Conservation (phyloP, 2,329 filamentous ascomycete genomes). For the Emmonsiellopsis sp. region DNA sequence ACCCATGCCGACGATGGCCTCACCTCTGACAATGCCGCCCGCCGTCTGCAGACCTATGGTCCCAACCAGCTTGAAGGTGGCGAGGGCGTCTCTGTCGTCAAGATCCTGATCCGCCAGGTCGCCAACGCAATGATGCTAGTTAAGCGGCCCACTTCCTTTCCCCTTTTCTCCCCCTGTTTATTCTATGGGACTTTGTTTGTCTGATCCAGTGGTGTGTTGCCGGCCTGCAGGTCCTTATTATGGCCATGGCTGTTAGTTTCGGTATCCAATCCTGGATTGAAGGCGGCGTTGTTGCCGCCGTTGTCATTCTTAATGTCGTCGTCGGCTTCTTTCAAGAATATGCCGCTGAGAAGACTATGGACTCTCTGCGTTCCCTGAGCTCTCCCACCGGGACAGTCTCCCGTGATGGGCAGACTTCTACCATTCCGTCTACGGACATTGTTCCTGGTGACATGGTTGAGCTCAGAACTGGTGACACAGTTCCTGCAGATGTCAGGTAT, state of each 20-base stretch:
- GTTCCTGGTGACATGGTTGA: conserved; percentile 54
- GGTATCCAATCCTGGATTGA: conserved; percentile 53
- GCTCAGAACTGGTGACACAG: conserved; percentile 39
- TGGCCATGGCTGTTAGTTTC: conserved; percentile 51
- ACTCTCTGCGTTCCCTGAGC: conserved; percentile 42
- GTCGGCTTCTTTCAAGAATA: conserved; percentile 51
- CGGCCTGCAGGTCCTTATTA: conserved; percentile 36
- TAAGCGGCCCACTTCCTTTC: conserved; percentile 17
- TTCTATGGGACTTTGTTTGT: conserved; percentile 11
- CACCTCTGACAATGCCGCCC: conserved; percentile 43
- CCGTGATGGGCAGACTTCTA: conserved; percentile 40
- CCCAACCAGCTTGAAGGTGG: conserved; percentile 58
- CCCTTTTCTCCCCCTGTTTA: conserved; percentile 5
- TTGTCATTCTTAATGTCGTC: conserved; percentile 50
- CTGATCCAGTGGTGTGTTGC: conserved; percentile 23
- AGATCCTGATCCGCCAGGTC: conserved; percentile 57
- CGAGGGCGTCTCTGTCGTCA: conserved; percentile 58
- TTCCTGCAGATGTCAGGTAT: conserved; percentile 38
- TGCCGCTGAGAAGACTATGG: conserved; percentile 46
- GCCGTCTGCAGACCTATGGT: conserved; percentile 47
- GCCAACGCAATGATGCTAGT: conserved; percentile 62
- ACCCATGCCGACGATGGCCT: conserved; percentile 50
- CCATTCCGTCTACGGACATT: conserved; percentile 46
- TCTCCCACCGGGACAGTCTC: conserved; percentile 44
- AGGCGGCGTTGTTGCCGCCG: conserved; percentile 49